Conservation (phyloP, 768 basidiomycete species). For the Tylopilus intermedius region DNA sequence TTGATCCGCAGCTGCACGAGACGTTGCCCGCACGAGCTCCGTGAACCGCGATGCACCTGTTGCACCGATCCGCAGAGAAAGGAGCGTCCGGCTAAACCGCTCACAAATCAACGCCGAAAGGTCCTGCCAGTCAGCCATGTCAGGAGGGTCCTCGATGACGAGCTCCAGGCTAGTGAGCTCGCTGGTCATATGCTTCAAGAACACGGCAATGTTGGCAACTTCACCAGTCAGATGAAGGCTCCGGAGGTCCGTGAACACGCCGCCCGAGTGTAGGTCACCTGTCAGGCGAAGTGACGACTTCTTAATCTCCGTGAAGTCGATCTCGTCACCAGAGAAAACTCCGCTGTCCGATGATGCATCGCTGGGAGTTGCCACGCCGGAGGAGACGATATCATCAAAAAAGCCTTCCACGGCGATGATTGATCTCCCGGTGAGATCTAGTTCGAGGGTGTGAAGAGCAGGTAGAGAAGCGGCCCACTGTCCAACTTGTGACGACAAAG, state of each 20-base stretch:
- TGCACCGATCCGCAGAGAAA: constrained; percentile 57
- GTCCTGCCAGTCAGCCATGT: constrained; percentile 70
- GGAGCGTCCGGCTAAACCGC: constrained; percentile 54
- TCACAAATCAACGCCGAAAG: constrained; percentile 60
- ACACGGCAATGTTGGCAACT: constrained; percentile 63
- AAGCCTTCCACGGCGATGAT: constrained; percentile 73
- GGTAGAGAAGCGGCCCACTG: constrained; percentile 68
- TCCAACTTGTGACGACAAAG: constrained; percentile 63
- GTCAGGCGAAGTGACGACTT: constrained; percentile 65
- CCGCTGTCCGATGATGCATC: constrained; percentile 72
- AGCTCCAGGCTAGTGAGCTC: constrained; percentile 67
- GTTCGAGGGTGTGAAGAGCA: constrained; percentile 55
- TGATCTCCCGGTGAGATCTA: constrained; percentile 68
- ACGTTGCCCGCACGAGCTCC: constrained; percentile 74
- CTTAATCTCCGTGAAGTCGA: constrained; percentile 71
- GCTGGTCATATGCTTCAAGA: constrained; percentile 64
- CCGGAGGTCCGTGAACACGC: constrained; percentile 54
- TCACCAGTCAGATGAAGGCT: constrained; percentile 67
- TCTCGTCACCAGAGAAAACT: constrained; percentile 71
- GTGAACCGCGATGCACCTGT: constrained; percentile 72
- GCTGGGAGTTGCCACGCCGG: constrained; percentile 67
- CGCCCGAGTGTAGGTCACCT: constrained; percentile 51
- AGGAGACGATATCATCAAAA: constrained; percentile 64
- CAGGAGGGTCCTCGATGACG: constrained; percentile 75
- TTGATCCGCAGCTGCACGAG: constrained; percentile 51